phyloP scores from a whole-genome alignment of 768 basidiomycete species.

The Rossbeevera mucosa region DNA sequence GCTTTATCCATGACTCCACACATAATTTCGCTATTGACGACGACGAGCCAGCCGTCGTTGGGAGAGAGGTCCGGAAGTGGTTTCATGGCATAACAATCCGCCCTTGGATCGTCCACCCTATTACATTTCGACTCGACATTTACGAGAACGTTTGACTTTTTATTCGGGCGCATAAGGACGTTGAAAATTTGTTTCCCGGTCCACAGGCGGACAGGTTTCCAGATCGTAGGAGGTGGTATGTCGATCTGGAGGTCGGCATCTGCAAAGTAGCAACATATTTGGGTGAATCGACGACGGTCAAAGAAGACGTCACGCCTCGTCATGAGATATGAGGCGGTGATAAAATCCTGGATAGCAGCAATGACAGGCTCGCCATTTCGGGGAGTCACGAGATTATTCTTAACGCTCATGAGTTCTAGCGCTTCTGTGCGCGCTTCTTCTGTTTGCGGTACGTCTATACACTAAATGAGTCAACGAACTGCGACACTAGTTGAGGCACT shows the following conservation, averaged over 20 bases:
- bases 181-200: slow-evolving; percentile 99
- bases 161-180: slow-evolving; percentile 93
- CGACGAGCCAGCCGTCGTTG: slow-evolving; percentile 96
- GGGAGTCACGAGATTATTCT: slow-evolving; percentile 95
- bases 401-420: slow-evolving; percentile 93
- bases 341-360: slow-evolving; percentile 99
- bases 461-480: slow-evolving; percentile 1
- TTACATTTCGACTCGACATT: slow-evolving; percentile 97
- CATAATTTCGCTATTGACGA: slow-evolving; percentile 98
- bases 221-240: slow-evolving; percentile 89
- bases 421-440: slow-evolving; percentile 98
- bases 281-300: slow-evolving; percentile 90
- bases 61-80: slow-evolving; percentile 83
- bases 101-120: slow-evolving; percentile 74
- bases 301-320: slow-evolving; percentile 91
- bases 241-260: slow-evolving; percentile 93
- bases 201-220: slow-evolving; percentile 92
- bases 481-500: slow-evolving; percentile 26
- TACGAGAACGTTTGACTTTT: slow-evolving; percentile 72
- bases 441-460: slow-evolving; percentile 91
- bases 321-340: slow-evolving; percentile 95
- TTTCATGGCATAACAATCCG: slow-evolving; percentile 59
- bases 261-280: slow-evolving; percentile 91
- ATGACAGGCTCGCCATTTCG: slow-evolving; percentile 99
- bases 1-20: slow-evolving; percentile 99